Evolutionary conservation across 2,329 filamentous ascomycete species (phyloP).

Genomic region (Exserohilum rostratum): DNA sequence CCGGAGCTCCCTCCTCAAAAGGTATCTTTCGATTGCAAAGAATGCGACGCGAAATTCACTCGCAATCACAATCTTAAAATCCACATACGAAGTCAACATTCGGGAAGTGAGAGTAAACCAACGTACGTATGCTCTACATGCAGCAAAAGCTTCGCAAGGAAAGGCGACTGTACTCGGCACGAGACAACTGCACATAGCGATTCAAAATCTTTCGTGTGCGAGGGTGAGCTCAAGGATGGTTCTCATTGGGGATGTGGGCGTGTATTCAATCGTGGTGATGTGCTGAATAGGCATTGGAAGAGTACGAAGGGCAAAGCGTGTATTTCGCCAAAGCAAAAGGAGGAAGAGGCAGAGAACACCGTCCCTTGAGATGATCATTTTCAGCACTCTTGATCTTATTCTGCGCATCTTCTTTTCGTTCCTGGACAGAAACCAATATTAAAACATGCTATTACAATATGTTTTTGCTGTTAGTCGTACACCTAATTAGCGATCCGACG

Average conservation of each 20-base stretch:
- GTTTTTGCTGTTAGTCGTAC: no score
- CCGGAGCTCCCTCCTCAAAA: slow-evolving; percentile 2
- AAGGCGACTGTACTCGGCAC: slow-evolving; percentile 16
- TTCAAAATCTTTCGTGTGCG: slow-evolving; percentile 8
- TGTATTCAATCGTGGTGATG: slow-evolving; percentile 13
- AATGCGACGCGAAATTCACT: slow-evolving; percentile 9
- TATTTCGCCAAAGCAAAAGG: slow-evolving; percentile 4
- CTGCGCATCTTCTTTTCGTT: no score
- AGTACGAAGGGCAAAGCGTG: slow-evolving; percentile 15
- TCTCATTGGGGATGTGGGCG: slow-evolving; percentile 18
- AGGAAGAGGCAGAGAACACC: slow-evolving; percentile 5
- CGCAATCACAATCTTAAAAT: slow-evolving; percentile 11
- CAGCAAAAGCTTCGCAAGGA: slow-evolving; percentile 11
- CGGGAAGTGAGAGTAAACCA: background rate
- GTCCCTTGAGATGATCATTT: no score
- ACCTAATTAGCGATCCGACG: no score
- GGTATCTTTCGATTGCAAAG: slow-evolving; percentile 4
- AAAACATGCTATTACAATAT: no score
- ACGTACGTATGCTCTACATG: slow-evolving; percentile 7
- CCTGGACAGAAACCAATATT: no score
- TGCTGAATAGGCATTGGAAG: slow-evolving; percentile 18
- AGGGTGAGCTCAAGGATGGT: slow-evolving; percentile 14
- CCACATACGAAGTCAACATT: slow-evolving; percentile 13
- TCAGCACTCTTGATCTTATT: no score
- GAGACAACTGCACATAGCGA: slow-evolving; percentile 8